phyloP scores from a whole-genome alignment of 2,329 filamentous ascomycete species.

The Pseudogymnoascus pannorum region DNA sequence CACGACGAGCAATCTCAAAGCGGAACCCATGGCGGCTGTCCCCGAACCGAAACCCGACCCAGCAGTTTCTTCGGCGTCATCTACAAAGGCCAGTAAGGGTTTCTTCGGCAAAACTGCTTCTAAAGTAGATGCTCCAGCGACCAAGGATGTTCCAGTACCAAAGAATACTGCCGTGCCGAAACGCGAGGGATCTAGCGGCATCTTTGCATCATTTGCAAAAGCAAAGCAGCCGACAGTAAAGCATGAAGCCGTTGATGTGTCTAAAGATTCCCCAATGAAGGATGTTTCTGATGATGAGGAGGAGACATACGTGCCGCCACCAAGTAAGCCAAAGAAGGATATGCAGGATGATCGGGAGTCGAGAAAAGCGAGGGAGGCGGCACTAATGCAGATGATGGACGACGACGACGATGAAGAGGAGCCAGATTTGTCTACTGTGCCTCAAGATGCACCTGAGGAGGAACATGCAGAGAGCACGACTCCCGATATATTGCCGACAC shows the following conservation, averaged over 20 bases:
- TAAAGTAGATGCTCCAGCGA: constrained; percentile 12
- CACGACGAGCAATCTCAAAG: neutral
- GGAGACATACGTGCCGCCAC: constrained; percentile 38
- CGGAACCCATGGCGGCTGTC: constrained; percentile 19
- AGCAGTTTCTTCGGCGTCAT: constrained; percentile 11
- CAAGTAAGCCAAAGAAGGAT: constrained; percentile 29
- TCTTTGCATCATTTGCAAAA: constrained; percentile 77
- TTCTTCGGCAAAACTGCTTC: constrained; percentile 31
- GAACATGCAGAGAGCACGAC: constrained; percentile 14
- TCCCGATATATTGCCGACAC: constrained; percentile 23
- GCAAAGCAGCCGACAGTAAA: constrained; percentile 47
- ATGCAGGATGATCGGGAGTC: constrained; percentile 32
- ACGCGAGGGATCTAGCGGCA: constrained; percentile 50
- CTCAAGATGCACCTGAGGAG: neutral
- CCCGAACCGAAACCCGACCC: constrained; percentile 16
- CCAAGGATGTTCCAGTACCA: constrained; percentile 23
- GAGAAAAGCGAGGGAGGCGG: constrained; percentile 58
- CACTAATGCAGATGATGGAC: constrained; percentile 69
- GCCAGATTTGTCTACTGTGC: constrained; percentile 14
- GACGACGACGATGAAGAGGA: constrained; percentile 48
- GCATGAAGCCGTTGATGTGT: constrained; percentile 33
- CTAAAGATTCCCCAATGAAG: constrained; percentile 36
- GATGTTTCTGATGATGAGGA: constrained; percentile 25
- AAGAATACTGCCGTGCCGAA: constrained; percentile 37
- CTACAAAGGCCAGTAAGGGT: constrained; percentile 21